Conservation (phyloP, 2,329 filamentous ascomycete species). For the Fusarium abutilonis region DNA sequence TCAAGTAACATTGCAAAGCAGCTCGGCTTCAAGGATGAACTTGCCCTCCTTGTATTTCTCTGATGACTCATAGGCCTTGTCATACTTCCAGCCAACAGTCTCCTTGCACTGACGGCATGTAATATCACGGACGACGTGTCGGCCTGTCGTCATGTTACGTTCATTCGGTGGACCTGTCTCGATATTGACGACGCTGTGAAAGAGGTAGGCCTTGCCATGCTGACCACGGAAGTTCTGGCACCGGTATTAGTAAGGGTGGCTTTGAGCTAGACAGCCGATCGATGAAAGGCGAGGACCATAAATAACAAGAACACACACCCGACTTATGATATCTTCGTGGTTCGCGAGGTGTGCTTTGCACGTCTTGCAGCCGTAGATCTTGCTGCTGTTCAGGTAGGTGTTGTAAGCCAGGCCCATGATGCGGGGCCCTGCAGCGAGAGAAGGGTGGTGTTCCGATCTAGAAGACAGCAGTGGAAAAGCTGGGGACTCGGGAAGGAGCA, state of each 20-base stretch:
- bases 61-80: slow-evolving; percentile 89
- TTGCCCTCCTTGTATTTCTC: slow-evolving; percentile 99
- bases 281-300: neutral
- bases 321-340: slow-evolving; percentile 94
- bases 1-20: slow-evolving; percentile 80
- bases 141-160: slow-evolving; percentile 97
- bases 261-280: slow-evolving; percentile 2
- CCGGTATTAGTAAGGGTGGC: slow-evolving; percentile 13
- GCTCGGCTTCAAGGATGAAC: slow-evolving; percentile 92
- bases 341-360: slow-evolving; percentile 97
- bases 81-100: slow-evolving; percentile 98
- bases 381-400: slow-evolving; percentile 84
- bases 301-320: slow-evolving; percentile 65
- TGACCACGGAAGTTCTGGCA: slow-evolving; percentile 94
- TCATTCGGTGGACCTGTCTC: slow-evolving; percentile 85
- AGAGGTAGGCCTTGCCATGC: slow-evolving; percentile 97
- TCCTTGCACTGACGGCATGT: slow-evolving; percentile 89
- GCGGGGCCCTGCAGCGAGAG: slow-evolving; percentile 17
- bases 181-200: slow-evolving; percentile 93
- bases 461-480: neutral
- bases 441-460: neutral
- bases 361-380: slow-evolving; percentile 91
- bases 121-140: slow-evolving; percentile 94
- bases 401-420: slow-evolving; percentile 91
- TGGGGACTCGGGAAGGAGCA: neutral